These are phyloP conservation scores for Naganishia vaughanmartiniae DNA, from an alignment of 768 basidiomycete species.

Conservation along the genomic window DNA sequence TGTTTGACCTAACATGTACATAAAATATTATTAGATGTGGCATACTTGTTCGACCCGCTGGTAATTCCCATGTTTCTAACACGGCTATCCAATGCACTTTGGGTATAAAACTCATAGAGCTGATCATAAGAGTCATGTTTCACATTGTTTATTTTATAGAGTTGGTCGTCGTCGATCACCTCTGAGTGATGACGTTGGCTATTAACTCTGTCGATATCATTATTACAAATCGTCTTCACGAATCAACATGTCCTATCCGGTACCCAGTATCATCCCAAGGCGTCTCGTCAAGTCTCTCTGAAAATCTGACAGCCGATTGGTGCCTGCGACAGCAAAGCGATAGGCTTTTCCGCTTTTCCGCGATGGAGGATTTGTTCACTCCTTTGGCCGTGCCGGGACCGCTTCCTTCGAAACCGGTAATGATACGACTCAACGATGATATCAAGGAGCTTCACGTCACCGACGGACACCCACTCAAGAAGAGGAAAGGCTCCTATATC, in stretches of 20 bases:
- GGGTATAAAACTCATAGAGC: too few species aligned
- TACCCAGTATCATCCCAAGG: too few species aligned
- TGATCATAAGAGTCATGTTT: neutral
- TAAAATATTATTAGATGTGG: too few species aligned
- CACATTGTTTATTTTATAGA: constrained; percentile 1
- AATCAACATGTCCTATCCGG: too few species aligned
- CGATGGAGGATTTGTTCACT: neutral
- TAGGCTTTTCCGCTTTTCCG: neutral
- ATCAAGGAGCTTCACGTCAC: constrained; percentile 49
- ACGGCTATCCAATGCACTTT: too few species aligned
- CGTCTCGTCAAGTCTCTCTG: too few species aligned
- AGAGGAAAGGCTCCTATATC: constrained; percentile 54
- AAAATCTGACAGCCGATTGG: too few species aligned
- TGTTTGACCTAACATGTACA: too few species aligned
- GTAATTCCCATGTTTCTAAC: too few species aligned
- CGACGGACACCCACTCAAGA: neutral
- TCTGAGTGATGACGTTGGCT: neutral
- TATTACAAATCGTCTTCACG: too few species aligned
- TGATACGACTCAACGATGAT: constrained; percentile 19
- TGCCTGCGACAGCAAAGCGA: neutral
- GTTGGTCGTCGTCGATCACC: neutral
- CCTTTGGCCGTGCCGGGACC: neutral
- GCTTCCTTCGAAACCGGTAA: neutral
- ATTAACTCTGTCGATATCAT: too few species aligned
- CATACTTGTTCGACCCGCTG: too few species aligned